phyloP scores from a whole-genome alignment of 2,329 filamentous ascomycete species.

The Zasmidium cellare region DNA sequence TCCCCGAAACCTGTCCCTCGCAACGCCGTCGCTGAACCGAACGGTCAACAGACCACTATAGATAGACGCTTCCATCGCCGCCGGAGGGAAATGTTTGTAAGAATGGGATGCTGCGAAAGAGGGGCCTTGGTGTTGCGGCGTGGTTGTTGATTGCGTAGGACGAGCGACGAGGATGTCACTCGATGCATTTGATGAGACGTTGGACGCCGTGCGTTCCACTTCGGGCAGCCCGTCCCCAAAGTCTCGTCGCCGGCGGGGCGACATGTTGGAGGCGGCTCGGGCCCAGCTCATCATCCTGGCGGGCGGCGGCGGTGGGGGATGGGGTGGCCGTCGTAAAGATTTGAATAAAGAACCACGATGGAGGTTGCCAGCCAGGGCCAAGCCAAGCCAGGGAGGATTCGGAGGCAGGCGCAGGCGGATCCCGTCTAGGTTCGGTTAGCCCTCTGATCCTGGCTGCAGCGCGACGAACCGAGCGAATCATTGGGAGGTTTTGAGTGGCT shows the following conservation, averaged over 20 bases:
- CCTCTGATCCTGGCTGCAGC: background rate
- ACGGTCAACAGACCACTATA: slow-evolving; percentile 7
- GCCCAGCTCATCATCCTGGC: background rate
- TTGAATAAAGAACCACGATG: background rate
- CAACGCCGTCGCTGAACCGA: slow-evolving; percentile 12
- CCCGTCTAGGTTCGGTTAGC: background rate
- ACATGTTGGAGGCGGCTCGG: slow-evolving; percentile 1
- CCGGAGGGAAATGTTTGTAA: background rate
- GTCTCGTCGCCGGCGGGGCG: slow-evolving; percentile 13
- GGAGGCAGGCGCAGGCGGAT: background rate
- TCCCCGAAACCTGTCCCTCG: slow-evolving; percentile 12
- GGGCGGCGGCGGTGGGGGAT: background rate
- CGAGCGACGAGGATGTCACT: slow-evolving; percentile 27
- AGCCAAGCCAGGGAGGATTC: background rate
- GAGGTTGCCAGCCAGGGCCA: background rate
- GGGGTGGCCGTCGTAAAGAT: slow-evolving; percentile 1
- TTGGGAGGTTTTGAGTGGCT: background rate
- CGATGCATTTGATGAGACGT: slow-evolving; percentile 27
- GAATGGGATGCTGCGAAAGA: background rate
- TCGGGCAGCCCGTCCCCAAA: slow-evolving; percentile 3
- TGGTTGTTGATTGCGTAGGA: background rate
- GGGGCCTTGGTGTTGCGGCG: background rate
- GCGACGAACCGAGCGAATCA: background rate
- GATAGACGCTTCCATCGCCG: background rate
- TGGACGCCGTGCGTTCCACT: slow-evolving; percentile 17